Base-by-base conservation (phyloP, 1,284 basidiomycete species). In the Tylopilus sp. region DNA sequence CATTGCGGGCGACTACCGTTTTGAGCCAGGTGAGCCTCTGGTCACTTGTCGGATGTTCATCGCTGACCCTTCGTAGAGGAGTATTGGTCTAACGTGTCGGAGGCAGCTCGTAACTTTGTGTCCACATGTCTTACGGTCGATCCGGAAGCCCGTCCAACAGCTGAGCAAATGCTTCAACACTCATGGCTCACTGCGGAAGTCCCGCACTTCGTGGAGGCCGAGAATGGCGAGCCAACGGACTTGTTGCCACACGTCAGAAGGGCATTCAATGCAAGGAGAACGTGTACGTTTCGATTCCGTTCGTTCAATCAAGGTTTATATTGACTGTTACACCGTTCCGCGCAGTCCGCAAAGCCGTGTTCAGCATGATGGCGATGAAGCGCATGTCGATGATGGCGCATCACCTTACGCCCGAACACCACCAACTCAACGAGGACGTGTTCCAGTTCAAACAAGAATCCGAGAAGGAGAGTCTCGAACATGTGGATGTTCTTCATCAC, bases 1-100 rank as follows among this genome's bases (percentile, higher is more conserved):
- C 76, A 85, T 94, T 55, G 83, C 83, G 3, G 94, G 93, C 20
- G 90, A 95, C 73, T 97, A 92, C 76, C 87, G 85, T 67, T 97
- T 96, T 66, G 92, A 93, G 72, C 94, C 94, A 9, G 79, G 78
- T 74, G 47, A 54, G 68, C 25, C n/a, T 41, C 20, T 62, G 14
- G 14, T 57, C 52, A 6, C 11, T 1, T 32, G 37, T 7, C 20
- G 7, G 32, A 28, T 37, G 24, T 13, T 17, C 20, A 45, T 22
- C 24, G 29, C 26, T 47, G 22, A 52, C 32, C 32, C 19, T n/a
- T 32, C 5, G 19, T 52, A 73, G 80, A 74, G 54, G 91, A 94
- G 68, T 94, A 94, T 74, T 95, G 93, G 93, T 77, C 72, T 40
- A 90, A 89, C 57, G 90, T 94, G 6, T 91, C 90, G 1, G 79